A percentile compares a stretch with the other conserved stretches of the same genome.
These are phyloP conservation scores for Somion occarium DNA, from an alignment of 1,284 basidiomycete species.

Conservation along the genomic window DNA sequence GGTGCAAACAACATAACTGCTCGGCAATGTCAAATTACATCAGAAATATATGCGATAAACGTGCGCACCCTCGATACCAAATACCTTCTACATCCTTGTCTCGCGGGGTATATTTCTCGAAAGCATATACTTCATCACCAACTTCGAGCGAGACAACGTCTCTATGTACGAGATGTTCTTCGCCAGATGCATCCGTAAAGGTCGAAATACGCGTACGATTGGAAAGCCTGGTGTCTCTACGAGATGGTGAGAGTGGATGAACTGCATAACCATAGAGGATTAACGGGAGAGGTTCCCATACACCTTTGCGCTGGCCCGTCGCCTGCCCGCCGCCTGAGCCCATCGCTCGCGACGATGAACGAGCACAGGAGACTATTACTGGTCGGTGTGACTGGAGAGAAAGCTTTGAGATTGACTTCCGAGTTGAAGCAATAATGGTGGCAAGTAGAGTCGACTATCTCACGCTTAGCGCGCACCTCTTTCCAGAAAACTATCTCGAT, in stretches of 20 bases:
- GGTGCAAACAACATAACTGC: slow-evolving; percentile 85
- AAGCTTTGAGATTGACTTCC: not conserved
- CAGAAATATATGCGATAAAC: not conserved
- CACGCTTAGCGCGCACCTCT: not conserved
- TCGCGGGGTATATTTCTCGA: slow-evolving; percentile 79
- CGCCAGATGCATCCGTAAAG: slow-evolving; percentile 64
- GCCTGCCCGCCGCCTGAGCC: slow-evolving; percentile 3
- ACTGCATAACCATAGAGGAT: slow-evolving; percentile 82
- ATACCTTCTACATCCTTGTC: slow-evolving; percentile 71
- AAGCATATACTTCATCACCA: slow-evolving; percentile 95
- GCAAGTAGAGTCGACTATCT: not conserved
- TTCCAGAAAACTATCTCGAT: not conserved
- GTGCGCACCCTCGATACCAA: slow-evolving; percentile 86
- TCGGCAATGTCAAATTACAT: slow-evolving; percentile 5
- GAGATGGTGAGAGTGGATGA: slow-evolving; percentile 70
- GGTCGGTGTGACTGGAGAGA: not conserved
- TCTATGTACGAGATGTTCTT: slow-evolving; percentile 59
- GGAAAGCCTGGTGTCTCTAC: slow-evolving; percentile 66
- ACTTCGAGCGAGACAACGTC: slow-evolving; percentile 83
- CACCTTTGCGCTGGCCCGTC: slow-evolving; percentile 30
- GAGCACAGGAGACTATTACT: not conserved
- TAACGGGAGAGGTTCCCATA: slow-evolving; percentile 77
- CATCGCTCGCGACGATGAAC: not conserved
- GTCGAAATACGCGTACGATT: slow-evolving; percentile 59
- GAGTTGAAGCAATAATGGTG: not conserved